Conservation (phyloP, 208 protist species). For the Acanthamoeba healyi region DNA sequence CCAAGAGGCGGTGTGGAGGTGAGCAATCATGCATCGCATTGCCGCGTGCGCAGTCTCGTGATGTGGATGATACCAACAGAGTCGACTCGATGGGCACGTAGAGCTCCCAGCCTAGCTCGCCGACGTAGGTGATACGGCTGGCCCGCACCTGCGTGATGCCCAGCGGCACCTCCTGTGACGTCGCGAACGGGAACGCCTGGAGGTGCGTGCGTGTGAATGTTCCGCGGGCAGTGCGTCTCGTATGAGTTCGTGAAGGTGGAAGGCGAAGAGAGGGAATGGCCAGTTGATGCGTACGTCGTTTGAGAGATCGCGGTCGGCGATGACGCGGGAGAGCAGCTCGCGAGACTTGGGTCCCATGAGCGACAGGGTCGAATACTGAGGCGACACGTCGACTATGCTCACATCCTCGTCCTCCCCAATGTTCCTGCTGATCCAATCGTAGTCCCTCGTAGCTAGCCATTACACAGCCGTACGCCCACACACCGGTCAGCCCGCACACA, state of each 20-base stretch:
- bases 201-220: too few relatives aligned
- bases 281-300: background rate
- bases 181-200: background rate
- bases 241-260: background rate
- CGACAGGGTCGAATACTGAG: background rate
- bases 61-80: background rate
- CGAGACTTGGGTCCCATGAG: background rate
- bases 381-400: background rate
- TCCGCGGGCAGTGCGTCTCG: too few relatives aligned
- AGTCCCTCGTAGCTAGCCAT: background rate
- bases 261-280: too few relatives aligned
- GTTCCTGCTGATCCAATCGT: background rate
- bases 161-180: background rate
- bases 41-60: too few relatives aligned
- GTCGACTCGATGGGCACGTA: slow-evolving; percentile 1
- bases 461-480: too few relatives aligned
- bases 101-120: slow-evolving; percentile 44
- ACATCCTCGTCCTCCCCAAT: background rate
- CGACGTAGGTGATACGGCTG: slow-evolving; percentile 22
- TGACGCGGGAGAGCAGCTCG: background rate
- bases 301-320: background rate
- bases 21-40: background rate
- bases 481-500: background rate
- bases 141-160: background rate
- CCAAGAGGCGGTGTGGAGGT: too few relatives aligned